phyloP scores from a whole-genome alignment of 768 basidiomycete species.

The Amanita muscaria region DNA sequence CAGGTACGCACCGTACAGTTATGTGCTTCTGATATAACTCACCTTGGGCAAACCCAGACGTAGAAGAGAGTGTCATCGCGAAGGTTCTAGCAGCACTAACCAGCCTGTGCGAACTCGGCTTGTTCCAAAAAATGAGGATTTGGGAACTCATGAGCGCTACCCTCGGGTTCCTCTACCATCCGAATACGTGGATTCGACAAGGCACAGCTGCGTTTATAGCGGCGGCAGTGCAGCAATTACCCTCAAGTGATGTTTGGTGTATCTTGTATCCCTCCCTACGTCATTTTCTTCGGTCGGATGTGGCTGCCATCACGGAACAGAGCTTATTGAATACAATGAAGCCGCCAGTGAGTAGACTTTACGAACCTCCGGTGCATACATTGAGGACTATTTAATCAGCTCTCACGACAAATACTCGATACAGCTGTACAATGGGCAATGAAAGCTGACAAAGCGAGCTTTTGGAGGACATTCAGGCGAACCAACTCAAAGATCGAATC shows the following conservation, averaged over 20 bases:
- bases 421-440: constrained; percentile 85
- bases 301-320: constrained; percentile 63
- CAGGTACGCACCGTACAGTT: constrained; percentile 57
- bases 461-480: constrained; percentile 60
- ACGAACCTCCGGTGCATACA: too few species aligned
- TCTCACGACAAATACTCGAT: constrained; percentile 67
- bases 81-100: constrained; percentile 84
- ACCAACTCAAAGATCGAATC: constrained; percentile 47
- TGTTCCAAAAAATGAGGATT: constrained; percentile 91
- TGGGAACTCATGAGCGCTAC: constrained; percentile 94
- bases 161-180: constrained; percentile 88
- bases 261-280: constrained; percentile 89
- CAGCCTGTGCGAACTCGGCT: constrained; percentile 79
- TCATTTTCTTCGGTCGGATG: constrained; percentile 78
- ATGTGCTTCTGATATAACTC: background rate
- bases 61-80: constrained; percentile 90
- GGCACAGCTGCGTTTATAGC: constrained; percentile 86
- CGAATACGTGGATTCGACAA: constrained; percentile 93
- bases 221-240: constrained; percentile 75
- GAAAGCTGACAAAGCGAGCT: constrained; percentile 69
- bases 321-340: constrained; percentile 72
- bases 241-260: constrained; percentile 90
- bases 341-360: constrained; percentile 52
- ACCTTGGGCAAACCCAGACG: constrained; percentile 42
- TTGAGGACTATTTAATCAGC: constrained; percentile 23